A percentile compares a stretch with the other conserved stretches of the same genome.
Conservation (phyloP, 2,329 filamentous ascomycete species). For the Atkinsonella texensis region DNA sequence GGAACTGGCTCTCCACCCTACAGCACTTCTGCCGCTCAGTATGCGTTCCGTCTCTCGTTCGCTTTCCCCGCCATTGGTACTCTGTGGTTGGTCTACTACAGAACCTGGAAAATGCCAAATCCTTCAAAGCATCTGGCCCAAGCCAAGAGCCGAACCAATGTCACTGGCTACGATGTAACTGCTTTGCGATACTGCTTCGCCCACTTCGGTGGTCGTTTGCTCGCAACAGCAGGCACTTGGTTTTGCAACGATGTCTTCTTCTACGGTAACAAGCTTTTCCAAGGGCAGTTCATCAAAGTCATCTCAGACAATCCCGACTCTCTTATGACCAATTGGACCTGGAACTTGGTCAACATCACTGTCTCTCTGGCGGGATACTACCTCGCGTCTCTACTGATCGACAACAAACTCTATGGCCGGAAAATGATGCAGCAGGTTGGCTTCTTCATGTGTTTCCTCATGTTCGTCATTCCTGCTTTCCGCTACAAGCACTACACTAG, state of each 20-base stretch:
- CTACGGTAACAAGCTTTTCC: conserved; percentile 98
- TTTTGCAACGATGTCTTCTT: conserved; percentile 98
- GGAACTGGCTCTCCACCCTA: conserved; percentile 65
- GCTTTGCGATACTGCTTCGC: conserved; percentile 68
- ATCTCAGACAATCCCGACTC: conserved; percentile 58
- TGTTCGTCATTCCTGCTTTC: conserved; percentile 88
- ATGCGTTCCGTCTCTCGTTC: conserved; percentile 86
- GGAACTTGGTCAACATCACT: conserved; percentile 83
- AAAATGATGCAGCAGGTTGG: conserved; percentile 95
- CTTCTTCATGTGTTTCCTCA: conserved; percentile 85
- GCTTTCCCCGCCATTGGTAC: conserved; percentile 84
- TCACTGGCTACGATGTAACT: conserved; percentile 85
- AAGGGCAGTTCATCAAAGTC: conserved; percentile 76
- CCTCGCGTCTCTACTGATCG: conserved; percentile 74
- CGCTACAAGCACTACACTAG: conserved; percentile 73
- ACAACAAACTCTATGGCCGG: conserved; percentile 92
- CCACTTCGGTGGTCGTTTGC: conserved; percentile 74
- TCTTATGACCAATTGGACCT: conserved; percentile 79
- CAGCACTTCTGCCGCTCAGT: conserved; percentile 65
- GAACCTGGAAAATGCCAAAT: conserved; percentile 86
- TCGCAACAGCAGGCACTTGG: conserved; percentile 83
- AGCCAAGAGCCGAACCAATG: conserved; percentile 74
- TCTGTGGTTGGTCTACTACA: conserved; percentile 91
- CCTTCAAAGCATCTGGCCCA: conserved; percentile 71
- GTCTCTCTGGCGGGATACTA: conserved; percentile 87